Base-by-base conservation (phyloP, 306 rosid species). In the Sicyos baderoa region DNA sequence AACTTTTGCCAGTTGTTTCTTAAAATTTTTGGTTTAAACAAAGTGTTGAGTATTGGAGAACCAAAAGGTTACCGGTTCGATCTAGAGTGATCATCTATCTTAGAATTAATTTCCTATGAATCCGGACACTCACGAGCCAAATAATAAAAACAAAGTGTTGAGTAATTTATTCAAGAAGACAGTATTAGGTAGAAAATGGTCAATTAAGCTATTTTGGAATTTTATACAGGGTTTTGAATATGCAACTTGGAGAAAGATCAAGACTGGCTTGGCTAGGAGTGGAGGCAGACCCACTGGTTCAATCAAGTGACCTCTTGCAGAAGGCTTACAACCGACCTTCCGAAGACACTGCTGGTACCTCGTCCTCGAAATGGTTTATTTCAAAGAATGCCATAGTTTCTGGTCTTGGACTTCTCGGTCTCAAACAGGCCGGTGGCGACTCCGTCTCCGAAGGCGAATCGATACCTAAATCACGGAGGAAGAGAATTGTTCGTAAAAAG, bases 401-500 rank as follows among this genome's bases (percentile, higher is more conserved):
- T 66, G 97, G 99, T 54, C 99, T 93, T n/a, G 99, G 97, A 25
- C 90, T 94, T 72, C 86, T 90, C 25, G 99, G 99, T 75, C 87
- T 94, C 80, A 94, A 85, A 80, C 95, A 94, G 57, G 74, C 80
- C 12, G 87, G 76, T 72, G 71, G 54, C 23, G 85, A 81, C 61
- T 77, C 87, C 11, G 73, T 70, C 16, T 74, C 84, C 11, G 82
- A 84, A 11, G 77, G 85, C 5, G 87, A 85, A 74, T 61, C 89
- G 2, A 80, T 87, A 45, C 97, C 97, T 6, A 94, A 84, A 83
- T 83, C 85, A 42, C 88, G 90, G 8, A 79, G 97, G 72, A 94
- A 90, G 83, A 86, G 97, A 80, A 68, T 88, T 74, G 96, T 94
- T 44, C 76, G 90, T 81, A 90, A 86, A 82, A 94, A 90, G 82